A percentile compares a stretch with the other conserved stretches of the same genome.
Conservation (phyloP, 768 basidiomycete species). For the Panus rudis region DNA sequence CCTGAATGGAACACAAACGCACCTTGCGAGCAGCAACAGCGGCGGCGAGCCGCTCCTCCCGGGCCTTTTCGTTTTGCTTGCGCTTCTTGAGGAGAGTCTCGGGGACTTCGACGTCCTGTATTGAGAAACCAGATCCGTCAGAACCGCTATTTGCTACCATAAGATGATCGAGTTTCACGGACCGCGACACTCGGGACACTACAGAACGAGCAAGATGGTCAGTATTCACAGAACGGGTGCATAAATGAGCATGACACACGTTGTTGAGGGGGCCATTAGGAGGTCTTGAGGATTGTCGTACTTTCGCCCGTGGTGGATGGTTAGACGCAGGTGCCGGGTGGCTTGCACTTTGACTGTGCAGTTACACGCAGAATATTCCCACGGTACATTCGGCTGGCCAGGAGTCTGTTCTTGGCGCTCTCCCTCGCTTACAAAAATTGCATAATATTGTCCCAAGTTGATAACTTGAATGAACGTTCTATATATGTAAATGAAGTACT, state of each 20-base stretch:
- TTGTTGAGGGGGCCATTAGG: slow-evolving; percentile 45
- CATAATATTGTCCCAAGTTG: no score
- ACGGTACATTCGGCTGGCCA: slow-evolving; percentile 5
- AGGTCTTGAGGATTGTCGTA: slow-evolving; percentile 31
- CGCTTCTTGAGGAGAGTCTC: slow-evolving; percentile 99
- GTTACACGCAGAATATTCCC: slow-evolving; percentile 15
- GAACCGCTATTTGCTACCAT: slow-evolving; percentile 3
- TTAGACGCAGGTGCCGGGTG: slow-evolving; percentile 22
- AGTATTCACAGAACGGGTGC: slow-evolving; percentile 5
- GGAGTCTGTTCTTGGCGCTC: neutral
- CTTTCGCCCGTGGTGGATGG: slow-evolving; percentile 17
- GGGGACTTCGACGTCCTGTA: slow-evolving; percentile 89
- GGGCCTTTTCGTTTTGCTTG: slow-evolving; percentile 94
- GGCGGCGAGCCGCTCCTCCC: slow-evolving; percentile 86
- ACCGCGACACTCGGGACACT: slow-evolving; percentile 46
- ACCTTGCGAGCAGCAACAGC: slow-evolving; percentile 87
- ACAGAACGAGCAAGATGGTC: slow-evolving; percentile 2
- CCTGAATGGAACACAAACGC: slow-evolving; percentile 22
- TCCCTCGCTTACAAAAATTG: no score
- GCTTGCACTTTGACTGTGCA: slow-evolving; percentile 29
- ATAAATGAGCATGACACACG: slow-evolving; percentile 31
- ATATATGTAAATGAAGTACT: no score
- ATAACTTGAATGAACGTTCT: no score
- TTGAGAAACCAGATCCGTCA: slow-evolving; percentile 1
- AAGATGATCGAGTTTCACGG: slow-evolving; percentile 15